Evolutionary conservation across 139 green algal genomes (phyloP).

Genomic region (Nannochloris sp.): DNA sequence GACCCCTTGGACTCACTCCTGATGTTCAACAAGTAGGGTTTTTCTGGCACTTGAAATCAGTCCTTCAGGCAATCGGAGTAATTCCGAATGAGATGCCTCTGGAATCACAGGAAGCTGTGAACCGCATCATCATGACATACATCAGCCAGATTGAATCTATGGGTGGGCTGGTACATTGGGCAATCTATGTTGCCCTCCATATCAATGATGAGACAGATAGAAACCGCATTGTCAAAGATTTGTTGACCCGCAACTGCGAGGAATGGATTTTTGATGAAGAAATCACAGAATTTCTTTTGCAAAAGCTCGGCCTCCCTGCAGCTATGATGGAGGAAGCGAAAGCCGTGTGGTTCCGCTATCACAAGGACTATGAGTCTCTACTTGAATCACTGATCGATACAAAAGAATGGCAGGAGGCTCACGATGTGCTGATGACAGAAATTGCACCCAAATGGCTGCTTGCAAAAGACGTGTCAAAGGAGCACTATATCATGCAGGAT

Average conservation of each 20-base stretch:
- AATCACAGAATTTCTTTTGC: conserved; percentile 30
- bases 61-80: conserved; percentile 41
- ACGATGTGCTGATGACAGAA: conserved; percentile 24
- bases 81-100: conserved; percentile 6
- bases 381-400: conserved; percentile 32
- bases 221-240: conserved; percentile 17
- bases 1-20: conserved; percentile 32
- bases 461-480: neutral
- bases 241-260: conserved; percentile 35
- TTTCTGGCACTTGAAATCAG: conserved; percentile 46
- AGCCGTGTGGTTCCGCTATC: conserved; percentile 33
- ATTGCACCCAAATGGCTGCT: conserved; percentile 35
- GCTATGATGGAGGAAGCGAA: conserved; percentile 33
- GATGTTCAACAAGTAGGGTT: conserved; percentile 58
- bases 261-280: conserved; percentile 30
- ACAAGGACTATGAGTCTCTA: conserved; percentile 15
- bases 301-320: conserved; percentile 36
- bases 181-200: conserved; percentile 64
- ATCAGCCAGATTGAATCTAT: conserved; percentile 49
- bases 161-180: conserved; percentile 50
- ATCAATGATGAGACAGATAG: conserved; percentile 30
- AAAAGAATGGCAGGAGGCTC: conserved; percentile 23
- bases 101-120: neutral
- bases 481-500: neutral
- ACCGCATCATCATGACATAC: conserved; percentile 27